These are phyloP conservation scores for Leucocoprinus leucothites DNA, from an alignment of 768 basidiomycete genomes.

Conservation along the genomic window DNA sequence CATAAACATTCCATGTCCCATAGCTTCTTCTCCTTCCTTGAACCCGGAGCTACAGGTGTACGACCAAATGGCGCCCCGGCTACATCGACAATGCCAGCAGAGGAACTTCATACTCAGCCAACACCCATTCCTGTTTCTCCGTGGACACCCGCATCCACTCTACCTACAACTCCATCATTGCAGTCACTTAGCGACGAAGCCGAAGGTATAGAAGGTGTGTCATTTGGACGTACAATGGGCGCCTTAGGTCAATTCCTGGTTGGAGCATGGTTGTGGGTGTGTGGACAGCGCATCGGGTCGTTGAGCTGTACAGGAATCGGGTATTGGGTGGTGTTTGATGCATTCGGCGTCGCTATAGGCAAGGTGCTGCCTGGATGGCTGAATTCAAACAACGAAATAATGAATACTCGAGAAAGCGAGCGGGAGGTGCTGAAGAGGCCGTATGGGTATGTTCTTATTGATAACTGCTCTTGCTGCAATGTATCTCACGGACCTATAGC, in stretches of 20 bases:
- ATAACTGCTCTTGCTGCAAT: not conserved
- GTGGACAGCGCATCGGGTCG: conserved; percentile 85
- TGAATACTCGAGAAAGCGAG: conserved; percentile 22
- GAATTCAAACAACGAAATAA: conserved; percentile 16
- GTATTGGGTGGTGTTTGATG: conserved; percentile 96
- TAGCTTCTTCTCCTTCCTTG: conserved; percentile 94
- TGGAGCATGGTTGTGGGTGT: conserved; percentile 81
- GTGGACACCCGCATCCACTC: conserved; percentile 59
- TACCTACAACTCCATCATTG: conserved; percentile 31
- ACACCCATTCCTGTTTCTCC: conserved; percentile 62
- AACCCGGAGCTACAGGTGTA: conserved; percentile 48
- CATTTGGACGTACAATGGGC: conserved; percentile 21
- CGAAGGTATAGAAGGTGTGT: conserved; percentile 15
- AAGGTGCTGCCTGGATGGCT: conserved; percentile 45
- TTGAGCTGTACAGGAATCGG: conserved; percentile 87
- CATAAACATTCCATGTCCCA: conserved; percentile 94
- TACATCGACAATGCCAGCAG: conserved; percentile 11
- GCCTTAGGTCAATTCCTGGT: conserved; percentile 53
- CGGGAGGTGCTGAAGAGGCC: conserved; percentile 59
- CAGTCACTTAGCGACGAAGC: not conserved
- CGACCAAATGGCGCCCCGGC: conserved; percentile 10
- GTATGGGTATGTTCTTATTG: conserved; percentile 28
- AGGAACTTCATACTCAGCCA: conserved; percentile 53
- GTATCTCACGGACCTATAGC: conserved; percentile 30
- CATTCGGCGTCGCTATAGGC: conserved; percentile 69